Evolutionary conservation across 495 filamentous ascomycete species (phyloP), one percentile per base, ranked within the genome.

Genomic region (Durotheca rogersii): DNA sequence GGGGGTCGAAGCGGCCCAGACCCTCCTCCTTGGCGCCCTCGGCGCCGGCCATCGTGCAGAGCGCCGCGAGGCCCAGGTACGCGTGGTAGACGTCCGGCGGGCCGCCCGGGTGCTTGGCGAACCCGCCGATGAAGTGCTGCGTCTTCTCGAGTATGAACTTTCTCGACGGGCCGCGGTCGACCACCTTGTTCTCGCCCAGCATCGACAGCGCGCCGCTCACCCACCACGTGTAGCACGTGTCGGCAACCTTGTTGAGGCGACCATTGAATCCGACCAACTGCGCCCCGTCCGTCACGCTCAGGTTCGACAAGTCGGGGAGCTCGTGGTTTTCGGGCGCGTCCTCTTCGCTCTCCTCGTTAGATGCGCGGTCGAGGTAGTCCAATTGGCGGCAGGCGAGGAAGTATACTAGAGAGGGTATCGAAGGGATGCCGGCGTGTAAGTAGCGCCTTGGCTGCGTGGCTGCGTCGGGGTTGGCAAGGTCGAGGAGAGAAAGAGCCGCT

Each of bases 221-320:
- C 93, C 93, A 98, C 74, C 90, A 98, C 4, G 80, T 82, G 67
- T 98, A 97, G 68, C 93, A 98, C 1, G 92, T 97, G 69, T 98
- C 93, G 14, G 85, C 83, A 9, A 81, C 66, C 63, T 98, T 98
- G 71, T 96, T 96, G 51, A 77, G 80, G 25, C 93, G 82, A 33
- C 93, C 93, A 58, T 92, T 95, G 64, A 94, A 88, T 16, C 89
- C 92, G 5, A 74, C 66, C 75, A 64, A 30, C 6, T 69, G 55
- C 55, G 65, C 32, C 60, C 54, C 41, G 33, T 70, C 38, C 47
- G 67, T 31, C 35, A 67, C 31, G 50, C 56, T 34, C 39, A 81
- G 54, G 29, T 53, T 47, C 27, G 74, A 59, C 29, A 79, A 65
- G 20, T 60, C 58, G 16, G 70, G 69, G n/a, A 61, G 57, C n/a